Base-by-base conservation (phyloP, 495 filamentous ascomycete genomes). In the Penicillium goetzii region DNA sequence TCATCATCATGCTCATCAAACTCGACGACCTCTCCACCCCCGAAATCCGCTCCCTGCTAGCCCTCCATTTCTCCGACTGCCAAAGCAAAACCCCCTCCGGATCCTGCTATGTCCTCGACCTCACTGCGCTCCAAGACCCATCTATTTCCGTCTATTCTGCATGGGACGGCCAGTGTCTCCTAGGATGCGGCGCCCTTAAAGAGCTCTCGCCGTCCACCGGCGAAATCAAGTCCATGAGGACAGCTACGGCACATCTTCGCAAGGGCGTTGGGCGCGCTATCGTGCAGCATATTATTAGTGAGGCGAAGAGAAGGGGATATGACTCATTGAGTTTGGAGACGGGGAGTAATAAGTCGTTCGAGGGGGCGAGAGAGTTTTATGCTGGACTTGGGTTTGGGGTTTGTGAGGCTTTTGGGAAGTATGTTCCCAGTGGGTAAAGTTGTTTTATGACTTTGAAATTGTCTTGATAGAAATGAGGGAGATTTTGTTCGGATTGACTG, bases 91-190 rank as follows among this genome's bases (percentile, higher is more conserved):
- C 25, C 8, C 47, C 47, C 25, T 51, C 47, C 26, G 12, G 15
- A 30, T 51, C 25, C 47, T 51, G 47, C 47, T 26, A 51, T 12
- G 47, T 51, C 47, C 47, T 51, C 47, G 47, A 51, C 25, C 47
- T 51, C 1, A 51, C 47, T 2, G 47, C 47, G 12, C 47, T 51
- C 25, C 47, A 30, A 28, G 4, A 30, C 12, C 25, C 25, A 4
- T 51, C 47, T 10, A 51, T 51, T 5, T 28, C 47, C 57, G 47
- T 51, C 25, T 51, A 28, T 25, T 51, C 47, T 3, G 47, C 47
- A 25, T 51, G 47, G 47, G 47, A 51, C 3, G 47, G 47, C 47
- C 1, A 26, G 0, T 3, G 8, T 2, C 17, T 51, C 4, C 47
- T 51, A 15, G 47, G 47, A 15, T 51, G 47, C 25, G 47, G 47